Evolutionary conservation across 495 filamentous ascomycete genomes (phyloP), one percentile per base, ranked within the genome.

Genomic region (Penicillium canescens): DNA sequence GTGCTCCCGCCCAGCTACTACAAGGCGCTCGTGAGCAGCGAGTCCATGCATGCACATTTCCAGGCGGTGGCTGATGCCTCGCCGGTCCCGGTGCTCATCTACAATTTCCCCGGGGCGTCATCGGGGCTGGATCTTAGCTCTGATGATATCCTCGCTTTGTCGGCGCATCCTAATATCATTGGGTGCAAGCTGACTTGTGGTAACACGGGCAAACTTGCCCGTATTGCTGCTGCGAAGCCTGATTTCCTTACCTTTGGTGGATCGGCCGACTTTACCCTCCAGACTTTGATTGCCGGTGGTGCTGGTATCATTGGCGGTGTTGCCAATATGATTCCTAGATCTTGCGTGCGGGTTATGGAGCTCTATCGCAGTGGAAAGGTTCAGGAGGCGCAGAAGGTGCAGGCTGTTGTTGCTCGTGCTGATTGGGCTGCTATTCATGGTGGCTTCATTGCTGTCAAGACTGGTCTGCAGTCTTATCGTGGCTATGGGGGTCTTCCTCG

Each of bases 151-250:
- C 77, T 88, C 45, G 70, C 83, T 46, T 81, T 96, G 16, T 70
- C 91, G 3, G 68, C 83, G 57, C 91, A 96, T 67, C 81, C 86
- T 59, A 96, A 96, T 63, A 93, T 97, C 61, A 84, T 91, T 48
- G 92, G 92, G 44, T 87, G 87, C 65, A 97, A 97, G 77, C 79
- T 96, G 46, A 97, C 92, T 4, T 97, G 92, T 68, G 92, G 91
- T 42, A 96, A 97, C 72, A 96, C 92, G 14, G 92, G 92, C 48
- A 97, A 97, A 70, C 78, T 97, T 45, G 86, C 84, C 61, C 84
- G 92, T 50, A 81, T 97, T 40, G 89, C 85, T 3, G 84, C 85
- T 20, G 81, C 80, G 13, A 78, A 79, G 52, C 76, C 82, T 26
- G 75, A 78, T 12, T 94, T 93, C 77, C 72, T 92, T 51, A 89